A percentile compares a stretch with the other conserved stretches of the same genome.
Conservation (phyloP, 2,329 filamentous ascomycete genomes). For the Sclerotinia borealis region DNA sequence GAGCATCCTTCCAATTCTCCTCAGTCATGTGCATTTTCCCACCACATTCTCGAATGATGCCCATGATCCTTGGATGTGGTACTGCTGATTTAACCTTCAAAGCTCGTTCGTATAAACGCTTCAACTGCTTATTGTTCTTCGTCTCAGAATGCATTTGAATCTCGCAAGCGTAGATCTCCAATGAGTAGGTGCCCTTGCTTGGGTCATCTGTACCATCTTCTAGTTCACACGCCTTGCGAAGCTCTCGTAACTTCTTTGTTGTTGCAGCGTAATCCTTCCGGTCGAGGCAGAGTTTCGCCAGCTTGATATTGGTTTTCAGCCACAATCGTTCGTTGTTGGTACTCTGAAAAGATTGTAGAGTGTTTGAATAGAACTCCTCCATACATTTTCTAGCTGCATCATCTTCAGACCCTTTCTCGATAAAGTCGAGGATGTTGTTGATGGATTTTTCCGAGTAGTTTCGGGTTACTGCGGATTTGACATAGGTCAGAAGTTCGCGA, state of each 20-base stretch:
- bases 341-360: conserved; percentile 88
- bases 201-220: conserved; percentile 86
- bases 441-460: conserved; percentile 99
- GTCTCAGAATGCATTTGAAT: conserved; percentile 99
- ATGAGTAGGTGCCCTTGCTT: conserved; percentile 90
- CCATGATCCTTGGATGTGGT: conserved; percentile 98
- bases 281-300: conserved; percentile 84
- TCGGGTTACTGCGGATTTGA: conserved; percentile 91
- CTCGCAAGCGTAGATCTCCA: conserved; percentile 94
- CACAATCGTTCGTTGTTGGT: conserved; percentile 96
- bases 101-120: conserved; percentile 84
- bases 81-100: conserved; percentile 93
- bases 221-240: conserved; percentile 82
- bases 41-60: conserved; percentile 95
- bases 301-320: conserved; percentile 97
- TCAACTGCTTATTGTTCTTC: conserved; percentile 94
- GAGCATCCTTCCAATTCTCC: conserved; percentile 97
- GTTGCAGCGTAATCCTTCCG: conserved; percentile 80
- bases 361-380: conserved; percentile 92
- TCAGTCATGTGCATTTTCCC: conserved; percentile 99
- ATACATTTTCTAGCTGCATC: conserved; percentile 72
- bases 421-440: conserved; percentile 98
- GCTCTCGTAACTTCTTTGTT: conserved; percentile 75
- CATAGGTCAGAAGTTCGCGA: conserved; percentile 89
- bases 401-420: conserved; percentile 80